Evolutionary conservation across 1,284 basidiomycete species (phyloP).

Genomic region (Pholiota adiposa): DNA sequence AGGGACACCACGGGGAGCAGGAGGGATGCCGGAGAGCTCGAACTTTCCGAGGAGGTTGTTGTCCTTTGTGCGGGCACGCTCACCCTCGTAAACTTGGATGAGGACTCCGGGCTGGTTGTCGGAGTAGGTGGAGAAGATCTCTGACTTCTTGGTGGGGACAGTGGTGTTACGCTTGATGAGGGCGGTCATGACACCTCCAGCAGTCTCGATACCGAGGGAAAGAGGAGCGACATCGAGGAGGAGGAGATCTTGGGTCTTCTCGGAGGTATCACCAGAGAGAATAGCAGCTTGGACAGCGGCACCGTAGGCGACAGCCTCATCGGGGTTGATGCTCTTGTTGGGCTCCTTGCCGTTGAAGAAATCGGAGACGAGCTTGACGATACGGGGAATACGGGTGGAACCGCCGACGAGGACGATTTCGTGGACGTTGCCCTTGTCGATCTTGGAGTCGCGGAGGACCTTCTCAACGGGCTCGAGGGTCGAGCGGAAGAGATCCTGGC

Average conservation of each 20-base stretch:
- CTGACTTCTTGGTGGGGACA: slow-evolving; percentile 98
- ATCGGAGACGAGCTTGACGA: slow-evolving; percentile 97
- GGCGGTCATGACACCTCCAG: slow-evolving; percentile 98
- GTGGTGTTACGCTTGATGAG: slow-evolving; percentile 99
- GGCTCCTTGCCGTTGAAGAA: slow-evolving; percentile 99
- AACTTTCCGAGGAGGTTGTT: slow-evolving; percentile 99
- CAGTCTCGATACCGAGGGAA: slow-evolving; percentile 98
- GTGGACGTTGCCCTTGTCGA: slow-evolving; percentile 94
- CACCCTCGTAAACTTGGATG: slow-evolving; percentile 99
- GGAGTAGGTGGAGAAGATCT: slow-evolving; percentile 98
- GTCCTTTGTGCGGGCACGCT: slow-evolving; percentile 99
- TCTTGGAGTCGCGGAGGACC: slow-evolving; percentile 97
- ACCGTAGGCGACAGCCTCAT: slow-evolving; percentile 99
- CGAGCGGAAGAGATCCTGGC: slow-evolving; percentile 95
- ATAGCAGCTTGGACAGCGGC: slow-evolving; percentile 99
- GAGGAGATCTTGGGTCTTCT: slow-evolving; percentile 97
- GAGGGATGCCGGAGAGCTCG: slow-evolving; percentile 97
- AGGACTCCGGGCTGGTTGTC: slow-evolving; percentile 99
- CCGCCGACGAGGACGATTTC: slow-evolving; percentile 98
- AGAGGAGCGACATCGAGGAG: slow-evolving; percentile 97
- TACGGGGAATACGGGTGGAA: slow-evolving; percentile 98
- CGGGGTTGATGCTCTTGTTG: slow-evolving; percentile 98
- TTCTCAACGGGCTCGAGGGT: slow-evolving; percentile 99
- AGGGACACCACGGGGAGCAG: slow-evolving; percentile 97
- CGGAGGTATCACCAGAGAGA: slow-evolving; percentile 96